Conservation (phyloP, 2,329 filamentous ascomycete genomes). For the Fusarium mundagurra region DNA sequence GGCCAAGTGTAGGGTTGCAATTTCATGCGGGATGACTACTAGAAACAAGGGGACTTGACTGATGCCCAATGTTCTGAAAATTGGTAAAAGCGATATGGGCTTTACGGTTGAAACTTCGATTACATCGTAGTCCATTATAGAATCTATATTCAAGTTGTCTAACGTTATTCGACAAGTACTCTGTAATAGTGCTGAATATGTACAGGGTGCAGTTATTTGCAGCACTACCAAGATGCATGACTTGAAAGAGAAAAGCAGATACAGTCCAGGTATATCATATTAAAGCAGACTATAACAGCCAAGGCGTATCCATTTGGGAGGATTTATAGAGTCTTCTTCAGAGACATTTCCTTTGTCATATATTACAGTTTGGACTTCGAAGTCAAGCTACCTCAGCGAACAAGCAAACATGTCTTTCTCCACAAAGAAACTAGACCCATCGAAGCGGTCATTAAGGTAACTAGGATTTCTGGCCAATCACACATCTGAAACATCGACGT, state of each 20-base stretch:
- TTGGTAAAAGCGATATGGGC: background rate
- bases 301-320: background rate
- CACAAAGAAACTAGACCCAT: slow-evolving; percentile 21
- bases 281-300: background rate
- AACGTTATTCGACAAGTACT: background rate
- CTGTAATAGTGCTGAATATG: background rate
- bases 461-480: slow-evolving; percentile 32
- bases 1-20: slow-evolving; percentile 22
- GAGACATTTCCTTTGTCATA: background rate
- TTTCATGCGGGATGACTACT: slow-evolving; percentile 8
- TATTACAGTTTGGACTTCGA: background rate
- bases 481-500: slow-evolving; percentile 10
- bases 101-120: background rate
- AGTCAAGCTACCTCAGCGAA: background rate
- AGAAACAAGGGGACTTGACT: background rate
- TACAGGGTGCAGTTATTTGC: background rate
- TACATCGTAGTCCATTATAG: background rate
- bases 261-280: background rate
- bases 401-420: slow-evolving; percentile 22
- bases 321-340: background rate
- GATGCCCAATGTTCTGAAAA: background rate
- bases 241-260: background rate
- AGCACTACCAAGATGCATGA: background rate
- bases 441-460: background rate
- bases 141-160: background rate